phyloP scores from a whole-genome alignment of 371 early-diverging fungal species.

The Mucor irregularis region DNA sequence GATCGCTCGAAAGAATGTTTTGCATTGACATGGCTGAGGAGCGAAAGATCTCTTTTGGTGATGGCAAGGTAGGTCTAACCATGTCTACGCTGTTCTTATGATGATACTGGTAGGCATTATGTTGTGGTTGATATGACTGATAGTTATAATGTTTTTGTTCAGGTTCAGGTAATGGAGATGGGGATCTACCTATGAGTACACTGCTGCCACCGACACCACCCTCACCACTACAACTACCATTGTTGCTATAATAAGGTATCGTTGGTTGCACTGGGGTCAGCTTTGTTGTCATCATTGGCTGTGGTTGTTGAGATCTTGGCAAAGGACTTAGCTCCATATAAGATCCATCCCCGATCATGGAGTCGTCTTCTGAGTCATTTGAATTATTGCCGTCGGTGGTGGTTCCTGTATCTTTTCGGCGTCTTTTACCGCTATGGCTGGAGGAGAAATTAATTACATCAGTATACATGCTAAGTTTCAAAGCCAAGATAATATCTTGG shows the following conservation, averaged over 20 bases:
- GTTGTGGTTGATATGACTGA: background rate
- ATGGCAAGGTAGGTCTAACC: slow-evolving; percentile 5
- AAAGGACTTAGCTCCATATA: background rate
- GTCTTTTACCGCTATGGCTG: slow-evolving; percentile 1
- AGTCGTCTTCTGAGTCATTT: slow-evolving; percentile 10
- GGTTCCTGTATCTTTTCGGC: too few species aligned
- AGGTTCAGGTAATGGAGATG: slow-evolving; percentile 10
- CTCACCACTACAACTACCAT: too few species aligned
- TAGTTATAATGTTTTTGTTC: background rate
- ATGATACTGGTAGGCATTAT: background rate
- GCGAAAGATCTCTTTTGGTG: slow-evolving; percentile 4
- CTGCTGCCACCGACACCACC: background rate
- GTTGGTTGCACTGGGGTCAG: background rate
- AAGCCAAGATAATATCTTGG: background rate
- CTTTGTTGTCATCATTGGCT: background rate
- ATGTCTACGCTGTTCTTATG: background rate
- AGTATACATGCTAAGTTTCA: background rate
- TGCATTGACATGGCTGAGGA: slow-evolving; percentile 26
- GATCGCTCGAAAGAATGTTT: slow-evolving; percentile 14
- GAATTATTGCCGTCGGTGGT: too few species aligned
- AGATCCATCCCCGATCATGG: too few species aligned
- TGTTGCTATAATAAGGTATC: background rate
- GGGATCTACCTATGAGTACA: slow-evolving; percentile 1
- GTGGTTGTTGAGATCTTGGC: background rate
- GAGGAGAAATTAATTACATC: too few species aligned